A percentile compares a stretch with the other conserved stretches of the same genome.
Evolutionary conservation across 2,329 filamentous ascomycete species (phyloP).

Genomic region (Zasmidium citrigriseum): DNA sequence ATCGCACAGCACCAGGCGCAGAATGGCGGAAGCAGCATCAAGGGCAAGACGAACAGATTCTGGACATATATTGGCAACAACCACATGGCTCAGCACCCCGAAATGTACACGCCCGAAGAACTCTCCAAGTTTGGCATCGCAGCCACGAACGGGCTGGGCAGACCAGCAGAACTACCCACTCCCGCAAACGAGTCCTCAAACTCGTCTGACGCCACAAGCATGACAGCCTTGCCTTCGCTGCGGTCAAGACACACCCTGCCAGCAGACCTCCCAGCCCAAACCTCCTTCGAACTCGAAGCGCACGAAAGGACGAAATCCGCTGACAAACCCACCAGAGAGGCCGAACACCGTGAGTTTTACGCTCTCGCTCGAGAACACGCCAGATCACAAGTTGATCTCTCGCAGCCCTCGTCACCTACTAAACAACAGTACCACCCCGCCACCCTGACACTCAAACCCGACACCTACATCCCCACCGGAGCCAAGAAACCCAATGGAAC

Average conservation of each 20-base stretch:
- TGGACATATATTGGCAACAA: conserved; percentile 39
- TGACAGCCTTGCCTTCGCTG: conserved; percentile 13
- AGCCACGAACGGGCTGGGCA: conserved; percentile 1
- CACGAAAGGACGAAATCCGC: conserved; percentile 2
- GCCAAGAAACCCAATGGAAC: conserved; percentile 9
- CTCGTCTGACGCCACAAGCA: conserved; percentile 6
- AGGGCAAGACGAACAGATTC: conserved; percentile 35
- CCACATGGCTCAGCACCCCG: conserved; percentile 36
- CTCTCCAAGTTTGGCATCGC: conserved; percentile 29
- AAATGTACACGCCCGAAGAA: conserved; percentile 33
- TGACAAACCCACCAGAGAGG: conserved; percentile 9
- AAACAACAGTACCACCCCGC: conserved; percentile 1
- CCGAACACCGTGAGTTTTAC: conserved; percentile 15
- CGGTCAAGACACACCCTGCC: conserved; percentile 21
- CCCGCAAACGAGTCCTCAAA: conserved; percentile 13
- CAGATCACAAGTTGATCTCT: conserved; percentile 17
- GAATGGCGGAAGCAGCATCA: conserved; percentile 23
- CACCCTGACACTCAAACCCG: conserved; percentile 1
- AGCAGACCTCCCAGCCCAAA: conserved; percentile 2
- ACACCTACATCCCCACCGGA: conserved; percentile 13
- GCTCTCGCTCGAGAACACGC: conserved; percentile 13
- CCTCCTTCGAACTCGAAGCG: conserved; percentile 20
- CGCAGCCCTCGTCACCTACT: conserved; percentile 8
- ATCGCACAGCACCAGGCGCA: conserved; percentile 30
- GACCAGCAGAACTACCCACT: conserved; percentile 10